Evolutionary conservation across 306 rosid genomes (phyloP).

Genomic region (Citrullus mucosospermus): DNA sequence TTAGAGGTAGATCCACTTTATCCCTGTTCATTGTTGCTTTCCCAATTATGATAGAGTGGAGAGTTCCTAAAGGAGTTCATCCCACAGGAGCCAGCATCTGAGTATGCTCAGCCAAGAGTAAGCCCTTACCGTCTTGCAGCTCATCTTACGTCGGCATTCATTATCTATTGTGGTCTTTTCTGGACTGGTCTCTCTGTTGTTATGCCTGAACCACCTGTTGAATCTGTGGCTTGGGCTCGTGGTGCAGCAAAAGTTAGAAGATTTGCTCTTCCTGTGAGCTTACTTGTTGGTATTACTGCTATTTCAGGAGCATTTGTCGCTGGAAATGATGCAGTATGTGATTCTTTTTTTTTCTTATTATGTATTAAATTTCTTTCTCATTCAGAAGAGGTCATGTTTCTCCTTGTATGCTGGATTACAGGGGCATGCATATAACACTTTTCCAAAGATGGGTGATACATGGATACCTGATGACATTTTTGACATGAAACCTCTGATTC

Average conservation of each 20-base stretch:
- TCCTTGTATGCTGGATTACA: slow-evolving; percentile 21
- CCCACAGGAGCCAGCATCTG: slow-evolving; percentile 71
- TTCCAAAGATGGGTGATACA: slow-evolving; percentile 79
- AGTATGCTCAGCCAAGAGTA: slow-evolving; percentile 80
- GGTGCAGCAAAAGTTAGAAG: slow-evolving; percentile 85
- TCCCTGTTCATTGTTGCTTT: slow-evolving; percentile 8
- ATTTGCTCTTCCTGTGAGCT: slow-evolving; percentile 60
- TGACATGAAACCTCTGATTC: slow-evolving; percentile 62
- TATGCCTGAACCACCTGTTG: slow-evolving; percentile 89
- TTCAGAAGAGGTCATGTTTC: neutral
- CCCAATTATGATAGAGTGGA: neutral
- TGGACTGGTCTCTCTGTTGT: slow-evolving; percentile 89
- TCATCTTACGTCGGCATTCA: slow-evolving; percentile 92
- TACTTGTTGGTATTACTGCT: slow-evolving; percentile 75
- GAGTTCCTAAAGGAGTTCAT: slow-evolving; percentile 12
- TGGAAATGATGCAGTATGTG: slow-evolving; percentile 83
- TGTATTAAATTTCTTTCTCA: slow-evolving; percentile 1
- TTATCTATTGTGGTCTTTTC: slow-evolving; percentile 72
- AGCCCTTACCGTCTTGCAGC: slow-evolving; percentile 98
- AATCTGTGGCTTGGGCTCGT: slow-evolving; percentile 59
- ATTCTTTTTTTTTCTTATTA: neutral
- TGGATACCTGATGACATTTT: slow-evolving; percentile 71
- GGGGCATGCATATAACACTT: slow-evolving; percentile 85
- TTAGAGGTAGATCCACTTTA: slow-evolving; percentile 21
- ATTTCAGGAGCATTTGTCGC: slow-evolving; percentile 93